phyloP scores from a whole-genome alignment of 2,329 filamentous ascomycete species.

The Mycosphaerelloides madeirae region DNA sequence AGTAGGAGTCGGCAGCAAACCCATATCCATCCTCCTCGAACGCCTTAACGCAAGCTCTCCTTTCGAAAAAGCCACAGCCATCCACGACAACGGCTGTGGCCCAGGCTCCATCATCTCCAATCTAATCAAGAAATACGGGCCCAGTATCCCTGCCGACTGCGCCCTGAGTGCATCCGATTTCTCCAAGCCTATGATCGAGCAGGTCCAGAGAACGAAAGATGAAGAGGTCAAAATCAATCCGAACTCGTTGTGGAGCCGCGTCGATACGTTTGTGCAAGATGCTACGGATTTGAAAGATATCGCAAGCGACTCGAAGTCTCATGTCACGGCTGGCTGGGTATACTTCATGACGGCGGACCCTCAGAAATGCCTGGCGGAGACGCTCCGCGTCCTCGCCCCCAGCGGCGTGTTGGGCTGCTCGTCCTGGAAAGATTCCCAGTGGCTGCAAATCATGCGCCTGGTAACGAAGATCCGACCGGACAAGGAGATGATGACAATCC shows the following conservation, averaged over 20 bases:
- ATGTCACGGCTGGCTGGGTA: conserved; percentile 30
- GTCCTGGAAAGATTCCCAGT: conserved; percentile 28
- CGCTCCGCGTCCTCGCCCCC: conserved; percentile 21
- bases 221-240: conserved; percentile 13
- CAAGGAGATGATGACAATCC: conserved; percentile 19
- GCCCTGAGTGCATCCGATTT: conserved; percentile 27
- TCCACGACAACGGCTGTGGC: conserved; percentile 32
- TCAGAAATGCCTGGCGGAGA: conserved; percentile 13
- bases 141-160: conserved; percentile 14
- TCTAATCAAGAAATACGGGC: conserved; percentile 23
- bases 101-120: conserved; percentile 26
- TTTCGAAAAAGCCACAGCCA: conserved; percentile 25
- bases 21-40: conserved; percentile 24
- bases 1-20: conserved; percentile 10
- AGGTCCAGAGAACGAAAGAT: conserved; percentile 14
- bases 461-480: conserved; percentile 18
- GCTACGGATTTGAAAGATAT: conserved; percentile 27
- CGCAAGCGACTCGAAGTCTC: conserved; percentile 19
- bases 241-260: conserved; percentile 22
- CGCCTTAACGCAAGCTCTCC: conserved; percentile 22
- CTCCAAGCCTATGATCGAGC: conserved; percentile 28
- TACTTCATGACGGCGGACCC: conserved; percentile 30
- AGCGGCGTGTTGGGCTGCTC: conserved; percentile 24
- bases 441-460: conserved; percentile 25
- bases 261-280: conserved; percentile 23